phyloP scores from a whole-genome alignment of 2,329 filamentous ascomycete genomes.

The Neocatenulostroma microsporum region DNA sequence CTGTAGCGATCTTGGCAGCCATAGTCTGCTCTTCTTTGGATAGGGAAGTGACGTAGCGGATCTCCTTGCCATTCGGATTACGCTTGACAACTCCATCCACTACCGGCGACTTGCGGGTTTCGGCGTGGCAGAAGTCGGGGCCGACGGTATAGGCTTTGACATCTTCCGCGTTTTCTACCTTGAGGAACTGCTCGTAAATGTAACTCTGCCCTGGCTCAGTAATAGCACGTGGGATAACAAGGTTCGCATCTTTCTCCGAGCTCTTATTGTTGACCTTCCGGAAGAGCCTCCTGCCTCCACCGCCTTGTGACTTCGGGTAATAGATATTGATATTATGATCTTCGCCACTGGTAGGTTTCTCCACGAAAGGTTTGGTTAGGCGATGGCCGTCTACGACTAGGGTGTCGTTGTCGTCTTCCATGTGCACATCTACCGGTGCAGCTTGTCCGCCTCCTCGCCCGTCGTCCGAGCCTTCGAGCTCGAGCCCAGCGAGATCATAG shows the following conservation, averaged over 20 bases:
- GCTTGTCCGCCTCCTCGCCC: conserved; percentile 53
- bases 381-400: conserved; percentile 76
- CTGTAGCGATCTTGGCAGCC: conserved; percentile 79
- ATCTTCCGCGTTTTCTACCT: conserved; percentile 94
- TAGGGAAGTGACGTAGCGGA: conserved; percentile 86
- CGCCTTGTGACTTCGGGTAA: conserved; percentile 77
- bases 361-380: conserved; percentile 89
- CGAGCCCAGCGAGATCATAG: conserved; percentile 70
- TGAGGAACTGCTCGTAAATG: conserved; percentile 94
- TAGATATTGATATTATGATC: conserved; percentile 99
- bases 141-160: conserved; percentile 98
- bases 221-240: conserved; percentile 70
- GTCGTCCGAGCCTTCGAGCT: conserved; percentile 61
- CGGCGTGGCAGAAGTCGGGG: conserved; percentile 85
- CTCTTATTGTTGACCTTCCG: conserved; percentile 98
- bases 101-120: conserved; percentile 93
- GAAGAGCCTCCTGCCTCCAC: conserved; percentile 86
- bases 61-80: conserved; percentile 94
- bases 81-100: conserved; percentile 92
- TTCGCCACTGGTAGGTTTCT: conserved; percentile 96
- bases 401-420: conserved; percentile 84
- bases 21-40: conserved; percentile 73
- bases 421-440: conserved; percentile 61
- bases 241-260: conserved; percentile 77
- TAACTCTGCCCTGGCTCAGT: conserved; percentile 76